Evolutionary conservation across 495 filamentous ascomycete genomes (phyloP).

Genomic region (Choiromyces venosus): DNA sequence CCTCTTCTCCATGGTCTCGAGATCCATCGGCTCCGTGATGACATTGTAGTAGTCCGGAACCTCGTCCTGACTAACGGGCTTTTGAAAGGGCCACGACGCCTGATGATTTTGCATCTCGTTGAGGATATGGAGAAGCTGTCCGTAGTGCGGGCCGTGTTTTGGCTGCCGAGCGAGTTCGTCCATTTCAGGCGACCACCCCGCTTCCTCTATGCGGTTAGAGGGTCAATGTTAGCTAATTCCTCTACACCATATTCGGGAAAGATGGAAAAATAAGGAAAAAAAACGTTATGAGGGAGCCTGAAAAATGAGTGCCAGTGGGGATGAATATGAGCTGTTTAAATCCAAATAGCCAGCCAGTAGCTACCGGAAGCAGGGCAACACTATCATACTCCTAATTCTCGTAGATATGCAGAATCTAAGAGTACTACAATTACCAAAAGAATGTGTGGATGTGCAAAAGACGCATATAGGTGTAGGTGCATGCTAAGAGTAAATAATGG

Average conservation of each 20-base stretch:
- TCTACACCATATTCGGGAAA: neutral
- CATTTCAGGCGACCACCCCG: slow-evolving; percentile 96
- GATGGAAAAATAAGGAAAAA: neutral
- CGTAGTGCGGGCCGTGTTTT: slow-evolving; percentile 96
- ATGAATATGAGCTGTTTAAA: neutral
- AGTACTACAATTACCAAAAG: neutral
- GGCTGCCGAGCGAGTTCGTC: slow-evolving; percentile 92
- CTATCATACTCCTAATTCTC: neutral
- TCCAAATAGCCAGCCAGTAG: neutral
- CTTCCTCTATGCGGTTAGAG: slow-evolving; percentile 22
- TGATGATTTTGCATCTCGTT: slow-evolving; percentile 93
- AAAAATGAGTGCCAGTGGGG: neutral
- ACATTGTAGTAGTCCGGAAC: slow-evolving; percentile 97
- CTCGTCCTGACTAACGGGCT: slow-evolving; percentile 90
- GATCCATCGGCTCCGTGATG: slow-evolving; percentile 96
- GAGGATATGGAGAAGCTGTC: slow-evolving; percentile 82
- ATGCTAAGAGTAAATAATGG: neutral
- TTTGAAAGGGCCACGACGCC: slow-evolving; percentile 87
- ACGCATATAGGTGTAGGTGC: neutral
- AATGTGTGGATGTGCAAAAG: neutral
- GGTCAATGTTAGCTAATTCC: slow-evolving; percentile 18
- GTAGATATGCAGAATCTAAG: neutral
- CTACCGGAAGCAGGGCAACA: neutral
- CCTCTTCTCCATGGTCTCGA: slow-evolving; percentile 92
- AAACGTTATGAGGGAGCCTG: neutral